Evolutionary conservation across 139 green algal species (phyloP).

Genomic region (Coelastrella sp.): DNA sequence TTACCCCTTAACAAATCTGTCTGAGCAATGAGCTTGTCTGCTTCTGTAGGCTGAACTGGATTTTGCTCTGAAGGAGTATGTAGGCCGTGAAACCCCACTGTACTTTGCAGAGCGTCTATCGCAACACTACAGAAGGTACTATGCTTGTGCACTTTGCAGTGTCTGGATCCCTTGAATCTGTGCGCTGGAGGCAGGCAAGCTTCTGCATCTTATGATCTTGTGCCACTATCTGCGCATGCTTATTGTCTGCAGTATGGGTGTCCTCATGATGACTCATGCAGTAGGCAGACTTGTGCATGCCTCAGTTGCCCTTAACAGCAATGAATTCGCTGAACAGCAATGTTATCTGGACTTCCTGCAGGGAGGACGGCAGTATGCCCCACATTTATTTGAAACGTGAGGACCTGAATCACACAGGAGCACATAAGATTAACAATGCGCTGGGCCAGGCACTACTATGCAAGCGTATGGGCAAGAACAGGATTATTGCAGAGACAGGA

Average conservation of each 20-base stretch:
- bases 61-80: conserved; percentile 94
- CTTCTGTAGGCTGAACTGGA: conserved; percentile 86
- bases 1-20: too few relatives aligned
- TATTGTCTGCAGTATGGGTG: background rate
- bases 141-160: too few relatives aligned
- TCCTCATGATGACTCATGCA: background rate
- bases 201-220: background rate
- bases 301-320: background rate
- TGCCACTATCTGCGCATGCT: background rate
- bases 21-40: too few relatives aligned
- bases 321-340: background rate
- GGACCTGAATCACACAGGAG: conserved; percentile 99
- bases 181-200: background rate
- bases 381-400: conserved; percentile 99
- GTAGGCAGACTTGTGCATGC: background rate
- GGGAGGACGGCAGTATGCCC: conserved; percentile 62
- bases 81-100: conserved; percentile 92
- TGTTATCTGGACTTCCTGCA: conserved; percentile 33
- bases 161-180: background rate
- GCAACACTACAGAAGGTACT: conserved; percentile 79
- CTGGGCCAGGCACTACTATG: conserved; percentile 95
- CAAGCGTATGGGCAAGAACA: conserved; percentile 94
- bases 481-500: conserved; percentile 99
- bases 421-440: conserved; percentile 99
- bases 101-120: conserved; percentile 96